Percentiles rank a stretch among this genome's conserved stretches.
phyloP scores from a whole-genome alignment of 83 land plant species.

The Diphasiastrum complanatum region DNA sequence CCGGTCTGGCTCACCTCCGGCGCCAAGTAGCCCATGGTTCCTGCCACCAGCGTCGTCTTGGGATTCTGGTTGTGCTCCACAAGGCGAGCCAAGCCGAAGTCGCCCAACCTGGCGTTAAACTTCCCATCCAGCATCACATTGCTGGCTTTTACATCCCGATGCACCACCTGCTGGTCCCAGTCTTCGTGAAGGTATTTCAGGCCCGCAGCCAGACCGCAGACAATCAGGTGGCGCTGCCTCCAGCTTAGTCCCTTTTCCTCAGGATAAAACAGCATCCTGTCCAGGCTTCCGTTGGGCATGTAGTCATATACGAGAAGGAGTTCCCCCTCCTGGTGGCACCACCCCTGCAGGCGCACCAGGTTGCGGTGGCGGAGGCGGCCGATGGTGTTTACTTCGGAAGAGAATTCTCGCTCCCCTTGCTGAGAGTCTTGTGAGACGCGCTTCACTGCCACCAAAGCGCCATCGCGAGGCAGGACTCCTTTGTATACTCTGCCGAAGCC shows the following conservation, averaged over 20 bases:
- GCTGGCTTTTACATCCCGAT: constrained; percentile 55
- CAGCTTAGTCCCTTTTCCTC: constrained; percentile 17
- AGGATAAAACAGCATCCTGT: constrained; percentile 30
- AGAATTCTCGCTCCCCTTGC: constrained; percentile 44
- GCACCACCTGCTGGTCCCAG: constrained; percentile 41
- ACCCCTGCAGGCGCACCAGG: no score
- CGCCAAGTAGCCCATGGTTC: constrained; percentile 56
- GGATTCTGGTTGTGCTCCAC: constrained; percentile 35
- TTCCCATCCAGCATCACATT: constrained; percentile 56
- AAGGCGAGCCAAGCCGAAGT: constrained; percentile 54
- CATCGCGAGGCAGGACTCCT: constrained; percentile 31
- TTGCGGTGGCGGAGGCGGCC: no score
- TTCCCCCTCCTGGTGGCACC: constrained; percentile 32
- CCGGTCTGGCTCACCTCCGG: constrained; percentile 50
- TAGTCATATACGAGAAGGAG: constrained; percentile 56
- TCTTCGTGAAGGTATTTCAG: constrained; percentile 62
- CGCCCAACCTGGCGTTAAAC: constrained; percentile 45
- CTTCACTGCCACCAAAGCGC: constrained; percentile 44
- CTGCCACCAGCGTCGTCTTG: constrained; percentile 47
- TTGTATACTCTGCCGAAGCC: constrained; percentile 53
- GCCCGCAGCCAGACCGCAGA: constrained; percentile 50
- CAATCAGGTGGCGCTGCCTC: constrained; percentile 31
- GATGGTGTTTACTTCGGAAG: no score
- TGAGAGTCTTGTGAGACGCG: constrained; percentile 43
- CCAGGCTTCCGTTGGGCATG: constrained; percentile 55